These are phyloP conservation scores for Termitomyces titanicus DNA, from an alignment of 768 basidiomycete species.

Conservation along the genomic window DNA sequence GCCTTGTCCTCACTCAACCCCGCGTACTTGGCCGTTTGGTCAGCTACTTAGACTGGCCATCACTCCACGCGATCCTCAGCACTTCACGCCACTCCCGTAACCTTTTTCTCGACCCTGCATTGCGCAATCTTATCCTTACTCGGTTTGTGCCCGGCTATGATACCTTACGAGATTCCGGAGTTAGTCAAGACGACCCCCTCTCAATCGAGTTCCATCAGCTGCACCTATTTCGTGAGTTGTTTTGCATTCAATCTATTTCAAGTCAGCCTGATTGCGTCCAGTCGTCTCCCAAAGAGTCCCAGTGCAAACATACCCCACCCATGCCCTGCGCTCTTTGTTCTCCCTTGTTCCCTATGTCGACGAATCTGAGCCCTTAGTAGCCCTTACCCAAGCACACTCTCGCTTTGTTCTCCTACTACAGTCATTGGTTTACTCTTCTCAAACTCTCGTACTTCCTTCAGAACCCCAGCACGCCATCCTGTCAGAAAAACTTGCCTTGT, in stretches of 20 bases:
- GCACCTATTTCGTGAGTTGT: slow-evolving; percentile 58
- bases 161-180: slow-evolving; percentile 38
- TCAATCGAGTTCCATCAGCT: slow-evolving; percentile 56
- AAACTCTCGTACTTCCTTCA: slow-evolving; percentile 35
- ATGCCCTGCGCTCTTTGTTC: slow-evolving; percentile 54
- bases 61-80: slow-evolving; percentile 34
- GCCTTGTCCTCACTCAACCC: slow-evolving; percentile 17
- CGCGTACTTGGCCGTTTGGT: slow-evolving; percentile 25
- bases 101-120: slow-evolving; percentile 23
- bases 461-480: slow-evolving; percentile 26
- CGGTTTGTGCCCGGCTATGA: slow-evolving; percentile 60
- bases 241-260: slow-evolving; percentile 10
- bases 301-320: slow-evolving; percentile 69
- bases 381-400: slow-evolving; percentile 61
- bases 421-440: slow-evolving; percentile 63
- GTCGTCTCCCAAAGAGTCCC: slow-evolving; percentile 64
- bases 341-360: slow-evolving; percentile 27
- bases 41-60: slow-evolving; percentile 33
- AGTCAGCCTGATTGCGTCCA: slow-evolving; percentile 20
- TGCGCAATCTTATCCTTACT: slow-evolving; percentile 38
- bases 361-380: slow-evolving; percentile 34
- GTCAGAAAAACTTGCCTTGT: slow-evolving; percentile 35
- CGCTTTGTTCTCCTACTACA: slow-evolving; percentile 74
- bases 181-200: slow-evolving; percentile 40
- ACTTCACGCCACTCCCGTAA: slow-evolving; percentile 29